Conservation (phyloP, 106 monocot genomes). For the Allium sativum region DNA sequence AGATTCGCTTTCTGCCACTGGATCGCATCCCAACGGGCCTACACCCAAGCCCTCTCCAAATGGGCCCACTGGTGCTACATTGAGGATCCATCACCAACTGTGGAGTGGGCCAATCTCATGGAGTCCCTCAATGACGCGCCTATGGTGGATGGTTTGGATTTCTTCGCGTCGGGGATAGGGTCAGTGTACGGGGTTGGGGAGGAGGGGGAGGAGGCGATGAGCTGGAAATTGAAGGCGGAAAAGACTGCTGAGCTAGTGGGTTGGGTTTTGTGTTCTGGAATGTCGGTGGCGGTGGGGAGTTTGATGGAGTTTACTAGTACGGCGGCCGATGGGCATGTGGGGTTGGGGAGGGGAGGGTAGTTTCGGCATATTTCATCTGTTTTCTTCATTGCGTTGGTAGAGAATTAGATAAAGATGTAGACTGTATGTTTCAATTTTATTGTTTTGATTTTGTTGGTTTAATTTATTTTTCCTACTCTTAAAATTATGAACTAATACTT, state of each 20-base stretch:
- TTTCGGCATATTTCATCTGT: background rate
- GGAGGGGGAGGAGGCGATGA: conserved; percentile 13
- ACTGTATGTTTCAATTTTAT: too few species aligned
- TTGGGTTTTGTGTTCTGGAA: conserved; percentile 49
- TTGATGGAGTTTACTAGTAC: conserved; percentile 32
- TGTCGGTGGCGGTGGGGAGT: conserved; percentile 41
- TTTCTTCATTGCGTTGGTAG: background rate
- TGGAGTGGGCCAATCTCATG: conserved; percentile 43
- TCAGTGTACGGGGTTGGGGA: conserved; percentile 32
- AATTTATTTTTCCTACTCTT: too few species aligned
- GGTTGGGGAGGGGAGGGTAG: background rate
- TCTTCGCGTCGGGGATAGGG: conserved; percentile 80
- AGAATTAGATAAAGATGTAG: too few species aligned
- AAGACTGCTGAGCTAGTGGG: conserved; percentile 29
- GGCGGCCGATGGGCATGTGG: conserved; percentile 33
- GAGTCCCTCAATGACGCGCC: conserved; percentile 52
- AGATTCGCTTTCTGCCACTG: conserved; percentile 33
- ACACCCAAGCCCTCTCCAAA: conserved; percentile 49
- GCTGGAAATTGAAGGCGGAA: background rate
- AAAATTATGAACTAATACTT: too few species aligned
- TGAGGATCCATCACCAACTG: conserved; percentile 12
- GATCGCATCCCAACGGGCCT: conserved; percentile 55
- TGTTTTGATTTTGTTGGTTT: too few species aligned
- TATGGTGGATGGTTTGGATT: conserved; percentile 77
- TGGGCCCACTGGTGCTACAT: conserved; percentile 56